Evolutionary conservation across 108 stramenopile species (phyloP), one percentile per base, ranked within the genome.

Genomic region (Conticribra weissflogii): DNA sequence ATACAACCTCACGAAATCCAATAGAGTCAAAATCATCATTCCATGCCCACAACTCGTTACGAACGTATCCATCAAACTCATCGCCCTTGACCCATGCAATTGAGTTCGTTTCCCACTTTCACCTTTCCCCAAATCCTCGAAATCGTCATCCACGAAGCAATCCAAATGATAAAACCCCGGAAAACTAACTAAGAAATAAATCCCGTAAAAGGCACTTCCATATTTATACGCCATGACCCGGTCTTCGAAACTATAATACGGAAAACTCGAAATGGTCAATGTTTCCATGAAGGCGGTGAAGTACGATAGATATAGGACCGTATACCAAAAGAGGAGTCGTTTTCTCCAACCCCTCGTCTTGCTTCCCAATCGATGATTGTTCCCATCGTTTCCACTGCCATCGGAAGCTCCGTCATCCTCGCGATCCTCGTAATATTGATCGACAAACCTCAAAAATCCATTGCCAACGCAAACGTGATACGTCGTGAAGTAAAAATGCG

Each of bases 281-380:
- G 98, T 97, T 60, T 99, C 98, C 90, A 96, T 96, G 77, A 99
- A 99, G 2, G 98, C 98, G 14, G 97, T 97, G 55, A 97, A 88
- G 86, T 96, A 97, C 49, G 76, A 63, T 9, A 86, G 68, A 70
- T 81, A 91, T n/a, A 97, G 66, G 16, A 87, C 66, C 24, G 80
- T 69, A 31, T 36, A 74, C 63, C 77, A 74, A 50, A 82, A 78
- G 15, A 78, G 63, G 24, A 85, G 9, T n/a, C 51, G 62, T 53
- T 85, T 74, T 57, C 60, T 58, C 55, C 66, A 49, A 19, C 85
- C 83, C 0, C 36, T 5, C 12, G 5, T 41, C 36, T 41, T n/a
- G n/a, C n/a, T n/a, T n/a, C n/a, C n/a, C n/a, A n/a, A n/a, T n/a
- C n/a, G n/a, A n/a, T n/a, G n/a, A n/a, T n/a, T n/a, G n/a, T n/a